Evolutionary conservation across 306 rosid genomes (phyloP), one percentile per base, ranked within the genome.

Genomic region (Clitoria ternatea): DNA sequence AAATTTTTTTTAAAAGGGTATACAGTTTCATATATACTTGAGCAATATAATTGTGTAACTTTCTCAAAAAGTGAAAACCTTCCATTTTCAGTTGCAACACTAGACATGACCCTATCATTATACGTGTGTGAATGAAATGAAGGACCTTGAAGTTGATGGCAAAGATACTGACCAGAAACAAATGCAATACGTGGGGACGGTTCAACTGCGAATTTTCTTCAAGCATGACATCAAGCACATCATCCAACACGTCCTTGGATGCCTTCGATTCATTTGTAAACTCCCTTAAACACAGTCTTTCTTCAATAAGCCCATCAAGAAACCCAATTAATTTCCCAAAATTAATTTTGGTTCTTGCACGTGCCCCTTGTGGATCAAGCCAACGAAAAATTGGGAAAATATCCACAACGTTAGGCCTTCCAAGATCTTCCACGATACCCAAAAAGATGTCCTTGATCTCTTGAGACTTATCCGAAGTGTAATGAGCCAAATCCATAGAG

Each of bases 161-260:
- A 14, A 32, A 19, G 0, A 19, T 22, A 69, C 64, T 52, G 1
- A 52, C 74, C 23, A 69, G 1, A 36, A 69, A 69, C 9, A 69
- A 15, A 52, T 52, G 64, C 27, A n/a, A 3, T 0, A 69, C 36
- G 8, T 22, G 64, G 8, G 8, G 14, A 5, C 64, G 64, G 7
- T 4, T 69, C 7, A 69, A 0, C 53, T 69, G 52, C 0, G 40
- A 52, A 52, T 36, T 22, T 1, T 52, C 74, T 36, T 52, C 74
- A 18, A 50, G 12, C 74, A 66, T 48, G 6, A 47, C 13, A 18
- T 48, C 22, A 1, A 66, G 3, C 30, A 52, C 6, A 68, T 71
- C 73, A 49, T 73, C 83, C 2, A 73, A 12, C 30, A 60, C 76
- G 11, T 73, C 79, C 13, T 14, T 20, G 43, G 43, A 37, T 7